Base-by-base conservation (phyloP, 805 yeast species). In the Scheffersomyces lignosus region DNA sequence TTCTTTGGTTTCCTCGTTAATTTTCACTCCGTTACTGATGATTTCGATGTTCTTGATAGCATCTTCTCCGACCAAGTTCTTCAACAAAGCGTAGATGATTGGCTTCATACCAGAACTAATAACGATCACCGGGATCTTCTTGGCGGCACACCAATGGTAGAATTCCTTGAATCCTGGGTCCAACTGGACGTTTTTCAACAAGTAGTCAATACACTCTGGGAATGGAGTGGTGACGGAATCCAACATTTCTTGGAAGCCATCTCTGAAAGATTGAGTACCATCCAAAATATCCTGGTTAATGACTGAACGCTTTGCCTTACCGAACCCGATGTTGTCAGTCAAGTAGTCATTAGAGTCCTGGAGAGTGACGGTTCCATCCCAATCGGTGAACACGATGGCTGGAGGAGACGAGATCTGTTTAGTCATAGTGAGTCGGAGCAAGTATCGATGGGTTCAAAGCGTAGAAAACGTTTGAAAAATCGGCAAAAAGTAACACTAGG, bases 341-440 rank as follows among this genome's bases (percentile, higher is more conserved):
- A 93, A 68, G 59, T 73, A 85, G 62, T 93, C 98, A 60, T 93
- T 93, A 41, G 96, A 86, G 61, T 93, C 99, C 60, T 91, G 95
- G 41, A 86, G 68, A 9, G 99, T 93, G 46, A 93, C 93, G 2
- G 99, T 93, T 18, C 99, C 99, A 60, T 93, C 99, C 80, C 95
- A 93, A 62, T 93, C 99, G 29, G 97, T 86, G 71, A 93, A 93
- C 29, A 93, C 84, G 53, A 93, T 88, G 31, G 95, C 91, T 33
- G 63, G 64, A 18, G 62, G 58, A n/a, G n/a, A n/a, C n/a, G n/a
- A n/a, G n/a, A n/a, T n/a, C n/a, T n/a, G n/a, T n/a, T n/a, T n/a
- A n/a, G n/a, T n/a, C n/a, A n/a, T n/a, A n/a, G n/a, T n/a, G n/a
- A n/a, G n/a, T n/a, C n/a, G n/a, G n/a, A n/a, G n/a, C n/a, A n/a